Base-by-base conservation (phyloP, 805 yeast species). In the Wickerhamomyces canadensis region DNA sequence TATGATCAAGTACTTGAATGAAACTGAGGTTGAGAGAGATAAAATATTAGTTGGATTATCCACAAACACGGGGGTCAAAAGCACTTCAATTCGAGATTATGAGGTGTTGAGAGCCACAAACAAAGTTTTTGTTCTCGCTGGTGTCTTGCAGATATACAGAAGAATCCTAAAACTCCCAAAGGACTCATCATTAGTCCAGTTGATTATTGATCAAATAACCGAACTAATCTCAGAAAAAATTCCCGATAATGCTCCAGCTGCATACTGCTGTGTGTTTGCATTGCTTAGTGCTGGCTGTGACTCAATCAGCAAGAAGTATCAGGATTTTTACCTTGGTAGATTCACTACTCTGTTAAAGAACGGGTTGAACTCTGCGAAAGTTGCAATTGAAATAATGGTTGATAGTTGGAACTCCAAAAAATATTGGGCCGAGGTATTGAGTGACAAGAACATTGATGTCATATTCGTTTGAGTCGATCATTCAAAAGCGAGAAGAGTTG, bases 201-300 rank as follows among this genome's bases (percentile, higher is more conserved):
- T 70, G 14, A 10, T 49, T 8, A 44, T 49, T 18, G 38, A 45
- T 7, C 65, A 65, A 17, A 65, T 72, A 38, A 62, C 65, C 0
- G 45, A 42, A 3, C 43, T 65, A 1, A 45, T 68, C 3, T 49
- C 49, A 17, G 47, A 53, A 0, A 51, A 66, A 33, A 64, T 76
- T 8, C 67, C 62, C 18, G 57, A 64, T 10, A 57, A 61, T 13
- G 62, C 73, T 3, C 67, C 80, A 2, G 74, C 77, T 5, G 76
- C 76, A 34, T 55, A 71, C 8, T 74, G 82, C 49, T 57, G 74
- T 4, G 61, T 74, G 3, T 69, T 75, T 36, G 69, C 76, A 13
- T 50, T 67, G 13, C 76, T 78, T 48, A 64, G 74, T 25, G 73
- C 75, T 25, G 82, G 74, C 13, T 73, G 78, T 57, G 82, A 76